A percentile compares a stretch with the other conserved stretches of the same genome.
Conservation (phyloP, 345 rosid genomes). For the Bruguiera sexangula region DNA sequence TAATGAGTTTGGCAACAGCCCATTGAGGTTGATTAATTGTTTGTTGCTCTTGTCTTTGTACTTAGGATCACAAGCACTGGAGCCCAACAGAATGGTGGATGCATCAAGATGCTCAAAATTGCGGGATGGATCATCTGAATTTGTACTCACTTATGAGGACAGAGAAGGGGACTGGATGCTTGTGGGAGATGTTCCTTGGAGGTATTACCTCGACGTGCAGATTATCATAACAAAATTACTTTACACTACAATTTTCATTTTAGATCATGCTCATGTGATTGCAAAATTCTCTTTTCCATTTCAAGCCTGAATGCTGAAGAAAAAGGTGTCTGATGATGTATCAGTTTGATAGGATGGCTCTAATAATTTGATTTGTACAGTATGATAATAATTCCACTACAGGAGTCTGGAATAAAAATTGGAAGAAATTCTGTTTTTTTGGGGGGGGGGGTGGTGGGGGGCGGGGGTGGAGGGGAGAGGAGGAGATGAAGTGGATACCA, state of each 20-base stretch:
- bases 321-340: no score
- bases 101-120: conserved; percentile 40
- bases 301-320: no score
- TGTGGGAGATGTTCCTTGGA: conserved; percentile 97
- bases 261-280: no score
- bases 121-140: conserved; percentile 72
- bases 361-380: no score
- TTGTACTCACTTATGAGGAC: conserved; percentile 82
- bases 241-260: neutral
- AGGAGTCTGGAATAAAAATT: no score
- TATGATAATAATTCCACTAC: no score
- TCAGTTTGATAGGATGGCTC: no score
- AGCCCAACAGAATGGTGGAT: conserved; percentile 23
- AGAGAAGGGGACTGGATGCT: conserved; percentile 99
- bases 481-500: no score
- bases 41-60: conserved; percentile 14
- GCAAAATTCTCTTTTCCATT: no score
- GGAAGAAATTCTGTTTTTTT: no score
- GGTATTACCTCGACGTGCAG: conserved; percentile 35
- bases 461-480: no score
- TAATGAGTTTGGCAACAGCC: neutral
- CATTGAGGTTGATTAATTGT: conserved; percentile 1
- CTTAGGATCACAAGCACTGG: conserved; percentile 37
- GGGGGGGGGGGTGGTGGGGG: no score
- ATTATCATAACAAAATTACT: conserved; percentile 1